These are phyloP conservation scores for Hondaea fermentalgiana DNA, from an alignment of 108 stramenopile genomes.

Conservation along the genomic window DNA sequence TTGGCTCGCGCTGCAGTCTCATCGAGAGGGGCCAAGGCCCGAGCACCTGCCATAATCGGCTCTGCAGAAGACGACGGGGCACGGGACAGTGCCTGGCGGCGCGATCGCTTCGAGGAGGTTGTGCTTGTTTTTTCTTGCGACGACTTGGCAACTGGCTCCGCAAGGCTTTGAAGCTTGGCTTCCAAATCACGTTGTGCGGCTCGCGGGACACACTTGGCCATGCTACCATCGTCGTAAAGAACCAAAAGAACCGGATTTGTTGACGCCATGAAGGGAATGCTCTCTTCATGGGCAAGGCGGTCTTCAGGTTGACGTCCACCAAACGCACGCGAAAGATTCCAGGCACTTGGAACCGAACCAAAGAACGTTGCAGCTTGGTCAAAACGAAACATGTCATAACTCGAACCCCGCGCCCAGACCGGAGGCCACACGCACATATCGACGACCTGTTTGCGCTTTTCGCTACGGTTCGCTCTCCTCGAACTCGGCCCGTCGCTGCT, in stretches of 20 bases:
- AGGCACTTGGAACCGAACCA: neutral
- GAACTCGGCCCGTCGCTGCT: no score
- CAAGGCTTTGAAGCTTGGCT: neutral
- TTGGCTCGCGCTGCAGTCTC: neutral
- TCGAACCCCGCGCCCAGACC: neutral
- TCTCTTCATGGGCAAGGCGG: neutral
- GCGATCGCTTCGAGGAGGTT: no score
- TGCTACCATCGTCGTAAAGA: neutral
- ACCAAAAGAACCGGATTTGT: neutral
- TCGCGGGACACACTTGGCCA: neutral
- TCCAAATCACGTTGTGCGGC: neutral
- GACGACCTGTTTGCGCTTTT: neutral
- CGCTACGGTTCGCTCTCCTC: no score
- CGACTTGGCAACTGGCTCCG: no score
- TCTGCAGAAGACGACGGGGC: no score
- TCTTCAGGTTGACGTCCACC: neutral
- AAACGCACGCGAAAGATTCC: neutral
- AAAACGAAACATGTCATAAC: neutral
- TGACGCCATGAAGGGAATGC: neutral
- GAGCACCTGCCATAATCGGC: no score
- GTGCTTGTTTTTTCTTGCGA: no score
- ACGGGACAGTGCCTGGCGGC: no score
- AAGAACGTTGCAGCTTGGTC: neutral
- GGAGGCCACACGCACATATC: constrained; percentile 2
- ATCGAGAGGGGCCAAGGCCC: neutral